A percentile compares a stretch with the other conserved stretches of the same genome.
Evolutionary conservation across 1,284 basidiomycete species (phyloP).

Genomic region (Austropuccinia psidii): DNA sequence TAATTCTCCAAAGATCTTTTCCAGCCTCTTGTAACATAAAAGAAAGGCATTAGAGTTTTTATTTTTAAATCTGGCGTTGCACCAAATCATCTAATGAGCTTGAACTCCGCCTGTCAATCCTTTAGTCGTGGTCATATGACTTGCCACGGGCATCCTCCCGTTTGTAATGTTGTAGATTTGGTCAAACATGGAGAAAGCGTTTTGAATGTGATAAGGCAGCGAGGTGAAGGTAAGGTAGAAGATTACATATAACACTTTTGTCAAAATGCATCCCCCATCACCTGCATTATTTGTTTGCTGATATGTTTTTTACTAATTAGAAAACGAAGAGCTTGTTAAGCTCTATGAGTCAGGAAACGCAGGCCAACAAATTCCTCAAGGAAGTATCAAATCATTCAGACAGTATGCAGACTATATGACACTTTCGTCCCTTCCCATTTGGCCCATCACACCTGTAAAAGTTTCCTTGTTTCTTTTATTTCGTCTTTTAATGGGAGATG

Average conservation of each 20-base stretch:
- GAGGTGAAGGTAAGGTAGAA: conserved; percentile 15
- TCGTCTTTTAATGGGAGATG: conserved; percentile 8
- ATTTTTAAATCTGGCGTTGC: neutral
- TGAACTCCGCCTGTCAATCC: neutral
- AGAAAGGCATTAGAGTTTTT: too few relatives aligned
- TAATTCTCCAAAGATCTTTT: neutral
- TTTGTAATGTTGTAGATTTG: conserved; percentile 5
- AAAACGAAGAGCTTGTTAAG: conserved; percentile 8
- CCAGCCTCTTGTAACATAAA: neutral
- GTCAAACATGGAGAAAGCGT: conserved; percentile 11
- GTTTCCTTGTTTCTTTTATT: conserved; percentile 6
- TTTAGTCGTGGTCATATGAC: neutral
- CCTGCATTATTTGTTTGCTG: too few relatives aligned
- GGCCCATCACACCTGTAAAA: conserved; percentile 12
- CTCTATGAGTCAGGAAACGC: conserved; percentile 9
- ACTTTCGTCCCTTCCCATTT: neutral
- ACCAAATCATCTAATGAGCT: neutral
- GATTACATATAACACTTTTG: too few relatives aligned
- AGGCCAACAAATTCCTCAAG: conserved; percentile 5
- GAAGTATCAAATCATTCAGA: conserved; percentile 20
- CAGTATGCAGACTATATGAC: conserved; percentile 20
- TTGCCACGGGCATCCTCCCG: conserved; percentile 5
- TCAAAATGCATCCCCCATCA: too few relatives aligned
- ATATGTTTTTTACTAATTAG: too few relatives aligned
- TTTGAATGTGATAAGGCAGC: neutral